Evolutionary conservation across 2,329 filamentous ascomycete genomes (phyloP).

Genomic region (Ophiobolus disseminans): DNA sequence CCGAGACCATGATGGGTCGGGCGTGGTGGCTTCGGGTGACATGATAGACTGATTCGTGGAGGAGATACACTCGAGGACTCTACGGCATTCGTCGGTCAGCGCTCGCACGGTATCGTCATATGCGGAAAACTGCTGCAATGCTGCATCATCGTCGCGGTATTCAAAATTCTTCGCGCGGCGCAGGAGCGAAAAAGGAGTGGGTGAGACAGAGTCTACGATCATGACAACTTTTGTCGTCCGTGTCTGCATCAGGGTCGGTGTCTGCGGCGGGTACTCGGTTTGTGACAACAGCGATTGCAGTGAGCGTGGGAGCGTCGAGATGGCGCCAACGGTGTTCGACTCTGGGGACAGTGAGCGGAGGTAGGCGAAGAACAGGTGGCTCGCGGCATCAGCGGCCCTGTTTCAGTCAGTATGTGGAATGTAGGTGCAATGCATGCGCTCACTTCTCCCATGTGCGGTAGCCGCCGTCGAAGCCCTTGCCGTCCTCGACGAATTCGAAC

Average conservation of each 20-base stretch:
- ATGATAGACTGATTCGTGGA: slow-evolving; percentile 80
- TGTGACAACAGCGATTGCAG: slow-evolving; percentile 89
- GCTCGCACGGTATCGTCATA: slow-evolving; percentile 89
- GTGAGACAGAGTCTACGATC: slow-evolving; percentile 94
- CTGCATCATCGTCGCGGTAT: slow-evolving; percentile 85
- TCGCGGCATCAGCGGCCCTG: slow-evolving; percentile 92
- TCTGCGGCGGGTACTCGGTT: slow-evolving; percentile 90
- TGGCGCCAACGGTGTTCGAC: slow-evolving; percentile 72
- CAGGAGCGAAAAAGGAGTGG: slow-evolving; percentile 89
- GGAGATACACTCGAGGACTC: slow-evolving; percentile 88
- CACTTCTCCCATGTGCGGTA: slow-evolving; percentile 88
- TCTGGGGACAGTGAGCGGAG: slow-evolving; percentile 89
- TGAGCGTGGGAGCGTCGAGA: slow-evolving; percentile 86
- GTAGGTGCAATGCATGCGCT: slow-evolving; percentile 35
- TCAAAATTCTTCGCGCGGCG: slow-evolving; percentile 93
- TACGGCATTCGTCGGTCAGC: slow-evolving; percentile 89
- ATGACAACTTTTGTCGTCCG: slow-evolving; percentile 90
- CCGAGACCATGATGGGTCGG: slow-evolving; percentile 91
- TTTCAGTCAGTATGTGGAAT: slow-evolving; percentile 39
- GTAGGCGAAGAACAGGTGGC: slow-evolving; percentile 97
- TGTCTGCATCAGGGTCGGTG: slow-evolving; percentile 76
- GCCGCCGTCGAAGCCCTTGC: slow-evolving; percentile 91
- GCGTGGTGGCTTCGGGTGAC: slow-evolving; percentile 61
- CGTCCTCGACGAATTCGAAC: slow-evolving; percentile 86
- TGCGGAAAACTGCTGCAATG: slow-evolving; percentile 83